Conservation (phyloP, 306 rosid genomes). For the Cucumis hystrix region DNA sequence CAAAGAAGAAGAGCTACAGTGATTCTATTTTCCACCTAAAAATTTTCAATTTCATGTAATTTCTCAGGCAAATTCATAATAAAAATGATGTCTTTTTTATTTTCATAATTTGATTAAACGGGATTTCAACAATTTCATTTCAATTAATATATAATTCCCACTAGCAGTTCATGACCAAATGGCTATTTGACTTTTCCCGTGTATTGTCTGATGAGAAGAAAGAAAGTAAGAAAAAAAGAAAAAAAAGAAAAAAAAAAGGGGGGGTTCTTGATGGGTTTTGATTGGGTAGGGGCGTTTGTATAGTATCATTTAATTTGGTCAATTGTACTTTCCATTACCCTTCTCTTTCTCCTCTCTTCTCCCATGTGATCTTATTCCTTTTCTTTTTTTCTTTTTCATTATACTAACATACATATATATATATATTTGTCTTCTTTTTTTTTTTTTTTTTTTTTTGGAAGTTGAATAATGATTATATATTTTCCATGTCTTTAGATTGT, state of each 20-base stretch:
- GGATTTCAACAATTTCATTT: background rate
- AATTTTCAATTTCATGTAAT: background rate
- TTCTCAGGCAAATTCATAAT: background rate
- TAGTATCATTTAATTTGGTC: background rate
- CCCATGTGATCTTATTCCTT: conserved; percentile 5
- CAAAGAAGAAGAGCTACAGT: background rate
- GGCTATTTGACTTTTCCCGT: conserved; percentile 5
- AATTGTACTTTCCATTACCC: background rate
- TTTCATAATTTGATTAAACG: background rate
- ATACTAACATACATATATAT: background rate
- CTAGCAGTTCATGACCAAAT: background rate
- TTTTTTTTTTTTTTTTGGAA: background rate
- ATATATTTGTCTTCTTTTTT: background rate
- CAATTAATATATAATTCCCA: background rate
- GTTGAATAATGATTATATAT: background rate
- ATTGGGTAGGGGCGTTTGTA: background rate
- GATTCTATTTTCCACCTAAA: background rate
- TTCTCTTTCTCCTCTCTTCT: background rate
- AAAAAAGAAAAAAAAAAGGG: no score
- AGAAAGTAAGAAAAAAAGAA: no score
- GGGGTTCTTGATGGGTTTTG: background rate
- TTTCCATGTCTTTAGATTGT: background rate
- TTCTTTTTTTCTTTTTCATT: background rate
- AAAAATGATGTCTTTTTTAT: background rate
- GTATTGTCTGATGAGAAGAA: background rate